Percentiles rank a stretch among this genome's conserved stretches.
Conservation (phyloP, 768 basidiomycete genomes). For the Favolaschia claudopus region DNA sequence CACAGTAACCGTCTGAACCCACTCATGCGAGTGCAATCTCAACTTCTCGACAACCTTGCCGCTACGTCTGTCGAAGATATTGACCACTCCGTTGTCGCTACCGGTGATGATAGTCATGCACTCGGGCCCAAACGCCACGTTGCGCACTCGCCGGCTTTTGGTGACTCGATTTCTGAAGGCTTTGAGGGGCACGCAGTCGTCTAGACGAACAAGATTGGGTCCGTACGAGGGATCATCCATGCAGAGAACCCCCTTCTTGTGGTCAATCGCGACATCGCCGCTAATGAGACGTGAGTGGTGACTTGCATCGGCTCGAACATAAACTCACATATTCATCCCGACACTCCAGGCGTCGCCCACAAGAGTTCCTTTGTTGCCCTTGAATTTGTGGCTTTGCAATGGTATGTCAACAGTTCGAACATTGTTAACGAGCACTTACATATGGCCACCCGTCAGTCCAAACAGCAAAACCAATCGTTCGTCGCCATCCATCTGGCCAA, state of each 20-base stretch:
- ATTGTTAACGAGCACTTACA: constrained; percentile 7
- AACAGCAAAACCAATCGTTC: constrained; percentile 10
- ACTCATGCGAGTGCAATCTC: background rate
- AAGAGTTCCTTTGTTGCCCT: background rate
- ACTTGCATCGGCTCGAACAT: background rate
- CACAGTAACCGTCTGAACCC: constrained; percentile 26
- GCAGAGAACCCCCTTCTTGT: constrained; percentile 7
- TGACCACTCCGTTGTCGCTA: constrained; percentile 27
- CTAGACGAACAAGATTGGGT: constrained; percentile 13
- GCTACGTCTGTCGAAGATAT: constrained; percentile 25
- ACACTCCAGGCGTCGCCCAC: constrained; percentile 1
- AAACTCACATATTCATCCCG: constrained; percentile 19
- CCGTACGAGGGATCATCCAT: constrained; percentile 21
- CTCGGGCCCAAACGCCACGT: constrained; percentile 22
- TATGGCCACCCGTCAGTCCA: constrained; percentile 9
- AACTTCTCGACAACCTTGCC: constrained; percentile 19
- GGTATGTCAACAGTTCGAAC: background rate
- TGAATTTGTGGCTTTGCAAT: constrained; percentile 6
- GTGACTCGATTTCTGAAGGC: constrained; percentile 11
- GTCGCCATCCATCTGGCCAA: constrained; percentile 6
- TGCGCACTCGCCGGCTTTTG: background rate
- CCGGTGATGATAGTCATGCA: constrained; percentile 9
- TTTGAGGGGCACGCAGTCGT: constrained; percentile 1
- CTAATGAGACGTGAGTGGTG: constrained; percentile 12
- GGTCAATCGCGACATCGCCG: constrained; percentile 17